Base-by-base conservation (phyloP, 352 stramenopile species). In the Thalassiosira sp. region DNA sequence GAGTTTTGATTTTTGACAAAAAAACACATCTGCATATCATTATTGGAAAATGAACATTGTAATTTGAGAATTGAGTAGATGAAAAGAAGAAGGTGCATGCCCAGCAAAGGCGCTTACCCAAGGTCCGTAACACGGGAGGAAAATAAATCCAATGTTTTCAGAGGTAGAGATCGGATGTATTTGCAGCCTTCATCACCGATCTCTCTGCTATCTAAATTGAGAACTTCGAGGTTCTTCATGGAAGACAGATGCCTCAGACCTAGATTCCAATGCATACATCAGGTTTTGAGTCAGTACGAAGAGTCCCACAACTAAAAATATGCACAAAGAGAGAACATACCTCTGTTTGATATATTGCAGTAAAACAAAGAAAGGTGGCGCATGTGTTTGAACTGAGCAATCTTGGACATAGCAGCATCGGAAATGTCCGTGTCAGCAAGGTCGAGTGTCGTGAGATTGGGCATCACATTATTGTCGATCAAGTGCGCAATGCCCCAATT, bases 71-170 rank as follows among this genome's bases (percentile, higher is more conserved):
- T 37, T 31, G n/a, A 64, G 24, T 10, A 18, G 18, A n/a, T 48
- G 40, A 16, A 45, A 7, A 20, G 15, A 60, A 35, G 2, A 42
- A 58, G 33, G 22, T 61, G 33, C n/a, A n/a, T n/a, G n/a, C n/a
- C n/a, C n/a, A n/a, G n/a, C n/a, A 66, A 1, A 53, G 31, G 40
- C 45, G 81, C 46, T 79, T 57, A 67, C 45, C 87, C 87, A 40
- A 74, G 31, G 64, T 93, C 85, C 11, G 83, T 89, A 37, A 93
- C 81, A 20, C 83, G 60, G 25, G 77, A 82, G 5, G 85, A 90
- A 49, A 93, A 93, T 28, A 93, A 72, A 72, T 93, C 87, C 18
- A 93, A 53, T 25, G 72, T 84, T 31, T 86, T 86, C n/a, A 93
- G 63, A 24, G 64, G 70, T 18, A 92, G 64, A 45, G 43, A 40